Conservation (phyloP, 805 yeast species). For the Starmerella bombicola region DNA sequence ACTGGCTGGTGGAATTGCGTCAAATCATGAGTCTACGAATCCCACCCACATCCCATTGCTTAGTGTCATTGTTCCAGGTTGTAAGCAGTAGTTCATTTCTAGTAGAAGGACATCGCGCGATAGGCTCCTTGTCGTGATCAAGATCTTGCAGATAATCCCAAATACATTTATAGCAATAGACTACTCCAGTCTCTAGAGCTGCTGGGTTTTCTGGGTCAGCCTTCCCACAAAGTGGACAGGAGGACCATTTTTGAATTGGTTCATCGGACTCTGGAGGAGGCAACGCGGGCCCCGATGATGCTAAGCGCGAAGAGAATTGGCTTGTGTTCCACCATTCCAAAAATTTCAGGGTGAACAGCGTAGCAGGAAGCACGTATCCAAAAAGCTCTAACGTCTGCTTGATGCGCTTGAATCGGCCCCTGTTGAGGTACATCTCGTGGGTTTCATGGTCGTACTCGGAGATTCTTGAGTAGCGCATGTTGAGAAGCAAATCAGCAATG, state of each 20-base stretch:
- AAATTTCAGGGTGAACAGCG: slow-evolving; percentile 69
- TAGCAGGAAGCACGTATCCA: slow-evolving; percentile 53
- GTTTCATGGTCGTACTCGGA: slow-evolving; percentile 25
- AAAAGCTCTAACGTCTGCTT: slow-evolving; percentile 9
- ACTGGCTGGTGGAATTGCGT: too few relatives aligned
- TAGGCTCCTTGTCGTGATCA: slow-evolving; percentile 26
- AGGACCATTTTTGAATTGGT: slow-evolving; percentile 6
- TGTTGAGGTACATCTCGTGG: slow-evolving; percentile 1
- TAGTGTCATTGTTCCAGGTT: slow-evolving; percentile 42
- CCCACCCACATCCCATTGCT: slow-evolving; percentile 13
- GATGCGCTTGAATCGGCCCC: slow-evolving; percentile 3
- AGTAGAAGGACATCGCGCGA: slow-evolving; percentile 57
- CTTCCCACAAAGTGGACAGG: slow-evolving; percentile 61
- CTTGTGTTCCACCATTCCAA: slow-evolving; percentile 89
- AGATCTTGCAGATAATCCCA: slow-evolving; percentile 46
- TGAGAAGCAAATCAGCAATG: slow-evolving; percentile 46
- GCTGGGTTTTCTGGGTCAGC: slow-evolving; percentile 60
- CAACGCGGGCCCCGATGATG: slow-evolving; percentile 14
- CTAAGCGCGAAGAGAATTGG: slow-evolving; percentile 40
- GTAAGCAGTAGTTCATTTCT: slow-evolving; percentile 52
- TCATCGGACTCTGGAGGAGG: slow-evolving; percentile 23
- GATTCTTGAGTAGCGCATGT: slow-evolving; percentile 54
- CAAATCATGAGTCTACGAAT: slow-evolving; percentile 10
- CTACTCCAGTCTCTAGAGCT: slow-evolving; percentile 80
- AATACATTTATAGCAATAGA: slow-evolving; percentile 80